These are phyloP conservation scores for Sutorius australiensis DNA, from an alignment of 768 basidiomycete genomes.

Conservation along the genomic window DNA sequence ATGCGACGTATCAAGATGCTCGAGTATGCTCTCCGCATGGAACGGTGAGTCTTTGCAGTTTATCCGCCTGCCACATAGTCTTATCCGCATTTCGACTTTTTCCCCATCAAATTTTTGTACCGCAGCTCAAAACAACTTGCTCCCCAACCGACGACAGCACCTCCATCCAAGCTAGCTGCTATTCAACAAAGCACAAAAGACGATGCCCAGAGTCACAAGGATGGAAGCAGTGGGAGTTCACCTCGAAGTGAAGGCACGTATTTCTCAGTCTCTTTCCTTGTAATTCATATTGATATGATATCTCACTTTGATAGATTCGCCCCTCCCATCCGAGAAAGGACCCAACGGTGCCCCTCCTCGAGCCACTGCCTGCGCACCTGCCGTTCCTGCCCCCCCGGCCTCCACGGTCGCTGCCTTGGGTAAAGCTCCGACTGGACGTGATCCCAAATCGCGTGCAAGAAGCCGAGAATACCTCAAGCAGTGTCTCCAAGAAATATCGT, in stretches of 20 bases:
- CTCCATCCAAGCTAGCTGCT: constrained; percentile 62
- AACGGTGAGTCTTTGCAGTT: constrained; percentile 61
- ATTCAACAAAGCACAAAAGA: constrained; percentile 68
- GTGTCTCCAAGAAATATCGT: constrained; percentile 97
- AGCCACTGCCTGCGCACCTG: constrained; percentile 49
- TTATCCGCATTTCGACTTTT: constrained; percentile 17
- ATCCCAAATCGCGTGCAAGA: constrained; percentile 92
- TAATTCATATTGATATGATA: constrained; percentile 1
- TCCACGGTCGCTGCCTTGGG: constrained; percentile 49
- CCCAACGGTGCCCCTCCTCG: constrained; percentile 59
- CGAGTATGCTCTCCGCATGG: constrained; percentile 93
- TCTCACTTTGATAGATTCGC: constrained; percentile 54
- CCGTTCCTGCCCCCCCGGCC: constrained; percentile 18
- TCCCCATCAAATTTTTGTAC: constrained; percentile 29
- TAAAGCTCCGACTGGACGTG: constrained; percentile 76
- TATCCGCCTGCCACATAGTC: constrained; percentile 1
- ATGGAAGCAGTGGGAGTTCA: constrained; percentile 77
- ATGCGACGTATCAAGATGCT: constrained; percentile 99
- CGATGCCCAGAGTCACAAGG: constrained; percentile 68
- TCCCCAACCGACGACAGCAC: constrained; percentile 49
- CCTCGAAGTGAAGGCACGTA: constrained; percentile 76
- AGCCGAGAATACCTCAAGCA: constrained; percentile 98
- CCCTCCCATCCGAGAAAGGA: constrained; percentile 64
- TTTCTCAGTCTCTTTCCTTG: background rate
- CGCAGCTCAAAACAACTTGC: constrained; percentile 76